phyloP scores from a whole-genome alignment of 257 asterid species.

The Salvia splendens region DNA sequence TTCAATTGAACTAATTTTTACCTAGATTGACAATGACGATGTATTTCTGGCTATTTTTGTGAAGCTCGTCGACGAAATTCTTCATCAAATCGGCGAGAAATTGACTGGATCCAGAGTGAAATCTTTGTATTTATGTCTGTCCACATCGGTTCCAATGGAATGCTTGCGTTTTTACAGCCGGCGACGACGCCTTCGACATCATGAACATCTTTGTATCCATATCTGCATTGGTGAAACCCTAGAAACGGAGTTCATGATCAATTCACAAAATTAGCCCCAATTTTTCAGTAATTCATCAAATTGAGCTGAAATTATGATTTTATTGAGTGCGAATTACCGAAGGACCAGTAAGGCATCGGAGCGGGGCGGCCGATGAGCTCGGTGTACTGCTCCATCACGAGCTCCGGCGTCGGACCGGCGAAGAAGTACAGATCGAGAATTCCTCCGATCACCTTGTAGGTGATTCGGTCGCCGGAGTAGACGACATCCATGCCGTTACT shows the following conservation, averaged over 20 bases:
- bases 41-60: slow-evolving; percentile 65
- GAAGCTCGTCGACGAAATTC: slow-evolving; percentile 58
- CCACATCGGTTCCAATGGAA: slow-evolving; percentile 95
- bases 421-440: slow-evolving; percentile 74
- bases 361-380: slow-evolving; percentile 86
- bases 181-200: slow-evolving; percentile 74
- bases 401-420: slow-evolving; percentile 72
- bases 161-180: slow-evolving; percentile 61
- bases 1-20: slow-evolving; percentile 19
- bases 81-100: slow-evolving; percentile 61
- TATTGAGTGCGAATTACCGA: slow-evolving; percentile 47
- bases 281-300: background rate
- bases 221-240: slow-evolving; percentile 94
- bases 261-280: background rate
- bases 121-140: slow-evolving; percentile 81
- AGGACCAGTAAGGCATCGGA: slow-evolving; percentile 93
- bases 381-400: slow-evolving; percentile 82
- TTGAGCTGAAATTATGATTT: too few species aligned
- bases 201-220: slow-evolving; percentile 67
- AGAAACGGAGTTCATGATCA: background rate
- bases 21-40: slow-evolving; percentile 88
- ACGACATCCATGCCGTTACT: slow-evolving; percentile 89
- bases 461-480: slow-evolving; percentile 67
- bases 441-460: slow-evolving; percentile 85
- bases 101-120: slow-evolving; percentile 85